phyloP scores from a whole-genome alignment of 768 basidiomycete genomes.

The Tulasnella sp. region DNA sequence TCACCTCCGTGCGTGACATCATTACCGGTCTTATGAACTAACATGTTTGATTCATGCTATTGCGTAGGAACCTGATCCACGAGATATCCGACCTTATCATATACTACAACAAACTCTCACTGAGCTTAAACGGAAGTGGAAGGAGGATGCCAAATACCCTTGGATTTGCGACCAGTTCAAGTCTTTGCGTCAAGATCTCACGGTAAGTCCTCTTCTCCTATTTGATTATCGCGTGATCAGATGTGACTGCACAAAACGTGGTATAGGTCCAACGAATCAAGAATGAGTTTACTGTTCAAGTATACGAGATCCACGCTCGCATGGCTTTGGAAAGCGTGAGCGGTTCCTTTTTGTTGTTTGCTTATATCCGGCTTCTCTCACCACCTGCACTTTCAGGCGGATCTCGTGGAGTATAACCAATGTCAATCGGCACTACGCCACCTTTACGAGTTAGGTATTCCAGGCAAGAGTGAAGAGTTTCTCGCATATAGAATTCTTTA shows the following conservation, averaged over 20 bases:
- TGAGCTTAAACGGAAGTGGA: conserved; percentile 82
- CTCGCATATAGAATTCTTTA: conserved; percentile 95
- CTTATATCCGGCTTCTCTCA: conserved; percentile 7
- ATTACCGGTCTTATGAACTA: not conserved
- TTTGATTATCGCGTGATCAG: not conserved
- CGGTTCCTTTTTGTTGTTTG: conserved; percentile 13
- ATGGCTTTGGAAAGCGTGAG: conserved; percentile 87
- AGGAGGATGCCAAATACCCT: conserved; percentile 57
- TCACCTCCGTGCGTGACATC: conserved; percentile 59
- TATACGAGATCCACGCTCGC: conserved; percentile 96
- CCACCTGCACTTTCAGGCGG: conserved; percentile 48
- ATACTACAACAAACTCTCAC: conserved; percentile 74
- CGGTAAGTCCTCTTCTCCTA: conserved; percentile 44
- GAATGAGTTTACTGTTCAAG: conserved; percentile 93
- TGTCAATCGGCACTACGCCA: conserved; percentile 84
- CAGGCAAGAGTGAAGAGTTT: conserved; percentile 90
- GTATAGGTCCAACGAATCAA: conserved; percentile 92
- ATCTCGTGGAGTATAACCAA: conserved; percentile 98
- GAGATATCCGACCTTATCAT: conserved; percentile 79
- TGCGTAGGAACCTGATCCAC: conserved; percentile 82
- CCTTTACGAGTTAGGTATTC: conserved; percentile 86
- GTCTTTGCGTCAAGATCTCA: conserved; percentile 91
- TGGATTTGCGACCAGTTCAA: conserved; percentile 99
- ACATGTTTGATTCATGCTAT: not conserved
- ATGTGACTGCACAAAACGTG: conserved; percentile 1